phyloP scores from a whole-genome alignment of 768 basidiomycete genomes.

The Boletus sp. region DNA sequence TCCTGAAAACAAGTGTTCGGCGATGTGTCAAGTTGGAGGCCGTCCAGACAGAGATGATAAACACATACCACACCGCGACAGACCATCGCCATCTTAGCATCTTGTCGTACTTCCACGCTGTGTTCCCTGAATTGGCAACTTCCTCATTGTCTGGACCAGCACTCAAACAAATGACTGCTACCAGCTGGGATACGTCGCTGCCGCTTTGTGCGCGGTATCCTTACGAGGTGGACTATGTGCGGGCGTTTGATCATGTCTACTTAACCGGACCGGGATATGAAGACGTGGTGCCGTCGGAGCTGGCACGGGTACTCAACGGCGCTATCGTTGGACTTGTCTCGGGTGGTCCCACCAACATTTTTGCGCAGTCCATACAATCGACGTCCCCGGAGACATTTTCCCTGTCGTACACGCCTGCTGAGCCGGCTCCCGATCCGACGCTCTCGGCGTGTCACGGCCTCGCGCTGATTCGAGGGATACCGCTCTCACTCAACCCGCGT shows the following conservation, averaged over 20 bases:
- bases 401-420: conserved; percentile 59
- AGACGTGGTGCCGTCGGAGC: conserved; percentile 70
- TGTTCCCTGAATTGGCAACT: conserved; percentile 32
- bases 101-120: conserved; percentile 74
- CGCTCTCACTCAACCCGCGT: conserved; percentile 27
- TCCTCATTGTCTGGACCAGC: conserved; percentile 15
- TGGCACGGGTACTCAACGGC: conserved; percentile 72
- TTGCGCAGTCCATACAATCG: not conserved
- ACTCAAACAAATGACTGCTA: conserved; percentile 37
- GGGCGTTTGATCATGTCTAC: conserved; percentile 60
- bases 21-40: conserved; percentile 34
- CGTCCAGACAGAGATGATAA: conserved; percentile 37
- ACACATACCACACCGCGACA: conserved; percentile 38
- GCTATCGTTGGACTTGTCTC: conserved; percentile 74
- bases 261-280: conserved; percentile 74
- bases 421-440: conserved; percentile 51
- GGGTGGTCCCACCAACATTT: not conserved
- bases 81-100: conserved; percentile 70
- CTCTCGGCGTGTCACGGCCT: conserved; percentile 70
- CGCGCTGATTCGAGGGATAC: conserved; percentile 62
- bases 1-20: not conserved
- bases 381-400: not conserved
- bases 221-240: conserved; percentile 60
- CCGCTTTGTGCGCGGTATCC: conserved; percentile 71
- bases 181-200: conserved; percentile 60